phyloP scores from a whole-genome alignment of 169 alveolate species.

The Babesia bovis region DNA sequence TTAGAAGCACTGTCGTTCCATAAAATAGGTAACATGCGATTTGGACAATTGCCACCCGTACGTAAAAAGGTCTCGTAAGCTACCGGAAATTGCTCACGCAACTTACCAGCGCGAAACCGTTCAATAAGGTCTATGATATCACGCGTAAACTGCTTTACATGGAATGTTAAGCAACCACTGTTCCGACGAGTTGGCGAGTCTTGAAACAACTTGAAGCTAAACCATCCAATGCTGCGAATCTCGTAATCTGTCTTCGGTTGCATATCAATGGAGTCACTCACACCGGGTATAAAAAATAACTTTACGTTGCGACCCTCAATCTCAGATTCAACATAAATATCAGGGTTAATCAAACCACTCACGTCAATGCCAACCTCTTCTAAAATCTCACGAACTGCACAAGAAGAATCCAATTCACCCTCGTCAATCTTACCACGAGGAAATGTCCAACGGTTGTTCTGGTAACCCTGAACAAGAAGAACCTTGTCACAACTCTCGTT shows the following conservation, averaged over 20 bases:
- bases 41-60: background rate
- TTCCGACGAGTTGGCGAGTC: slow-evolving; percentile 40
- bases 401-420: slow-evolving; percentile 86
- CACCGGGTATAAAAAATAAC: slow-evolving; percentile 85
- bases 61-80: slow-evolving; percentile 17
- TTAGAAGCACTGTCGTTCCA: background rate
- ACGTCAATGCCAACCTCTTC: slow-evolving; percentile 93
- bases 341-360: slow-evolving; percentile 71
- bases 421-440: slow-evolving; percentile 95
- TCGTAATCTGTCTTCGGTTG: slow-evolving; percentile 84
- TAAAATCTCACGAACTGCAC: slow-evolving; percentile 91
- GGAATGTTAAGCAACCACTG: slow-evolving; percentile 33
- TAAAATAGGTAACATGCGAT: background rate
- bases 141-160: slow-evolving; percentile 57
- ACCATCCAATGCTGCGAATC: slow-evolving; percentile 83
- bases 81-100: slow-evolving; percentile 21
- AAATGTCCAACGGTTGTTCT: slow-evolving; percentile 85
- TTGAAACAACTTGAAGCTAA: slow-evolving; percentile 59
- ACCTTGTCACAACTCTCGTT: slow-evolving; percentile 80
- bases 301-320: slow-evolving; percentile 81
- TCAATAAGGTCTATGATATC: slow-evolving; percentile 32
- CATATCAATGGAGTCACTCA: slow-evolving; percentile 74
- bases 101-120: slow-evolving; percentile 31
- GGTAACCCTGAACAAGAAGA: slow-evolving; percentile 84
- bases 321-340: slow-evolving; percentile 77